Conservation (phyloP, 441 rosid genomes). For the Pelargonium myrrhifolium region DNA sequence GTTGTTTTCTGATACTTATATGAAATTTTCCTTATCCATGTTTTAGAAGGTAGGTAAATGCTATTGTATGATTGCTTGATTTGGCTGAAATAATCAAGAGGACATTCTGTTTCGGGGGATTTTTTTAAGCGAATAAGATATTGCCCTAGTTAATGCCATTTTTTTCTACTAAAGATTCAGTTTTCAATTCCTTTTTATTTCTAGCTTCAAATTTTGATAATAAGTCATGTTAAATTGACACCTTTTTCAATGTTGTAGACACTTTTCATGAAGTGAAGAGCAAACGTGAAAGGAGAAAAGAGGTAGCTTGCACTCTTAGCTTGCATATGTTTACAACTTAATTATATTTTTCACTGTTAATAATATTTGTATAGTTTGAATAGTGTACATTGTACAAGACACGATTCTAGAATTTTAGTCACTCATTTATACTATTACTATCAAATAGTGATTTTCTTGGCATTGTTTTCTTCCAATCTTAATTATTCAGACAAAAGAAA, state of each 20-base stretch:
- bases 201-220: not conserved
- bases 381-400: not conserved
- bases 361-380: not conserved
- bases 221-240: constrained; percentile 10
- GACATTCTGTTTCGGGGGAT: too few species aligned
- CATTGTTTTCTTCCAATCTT: not conserved
- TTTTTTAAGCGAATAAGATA: not conserved
- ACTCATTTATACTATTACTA: not conserved
- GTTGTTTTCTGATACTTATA: not conserved
- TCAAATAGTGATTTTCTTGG: not conserved
- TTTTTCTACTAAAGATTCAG: not conserved
- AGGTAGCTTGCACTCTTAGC: constrained; percentile 27
- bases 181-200: not conserved
- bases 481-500: constrained; percentile 33
- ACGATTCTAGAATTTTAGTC: not conserved
- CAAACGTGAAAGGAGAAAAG: constrained; percentile 50
- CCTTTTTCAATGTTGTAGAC: constrained; percentile 30
- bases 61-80: not conserved
- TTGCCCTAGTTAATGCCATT: not conserved
- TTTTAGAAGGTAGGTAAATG: not conserved
- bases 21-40: not conserved
- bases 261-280: constrained; percentile 55
- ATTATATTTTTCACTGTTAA: not conserved
- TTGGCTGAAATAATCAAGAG: not conserved
- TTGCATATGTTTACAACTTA: not conserved